A percentile compares a stretch with the other conserved stretches of the same genome.
Conservation (phyloP, 768 basidiomycete genomes). For the Mycena albidolilacea region DNA sequence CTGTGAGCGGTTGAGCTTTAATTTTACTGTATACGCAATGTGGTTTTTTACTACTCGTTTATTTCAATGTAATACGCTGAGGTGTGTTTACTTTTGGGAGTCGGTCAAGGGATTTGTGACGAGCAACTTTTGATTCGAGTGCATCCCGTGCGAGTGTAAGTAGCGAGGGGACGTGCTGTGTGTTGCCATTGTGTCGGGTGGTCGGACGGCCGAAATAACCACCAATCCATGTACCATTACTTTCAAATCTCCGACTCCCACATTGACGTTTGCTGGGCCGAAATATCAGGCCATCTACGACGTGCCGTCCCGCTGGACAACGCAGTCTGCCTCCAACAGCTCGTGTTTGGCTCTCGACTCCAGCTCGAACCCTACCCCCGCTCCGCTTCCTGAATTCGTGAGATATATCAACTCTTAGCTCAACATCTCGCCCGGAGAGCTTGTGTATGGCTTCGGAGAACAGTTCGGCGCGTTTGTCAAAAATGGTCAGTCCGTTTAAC, state of each 20-base stretch:
- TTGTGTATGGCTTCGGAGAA: conserved; percentile 83
- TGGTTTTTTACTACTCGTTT: too few relatives aligned
- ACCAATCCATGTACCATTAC: conserved; percentile 74
- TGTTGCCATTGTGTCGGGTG: conserved; percentile 63
- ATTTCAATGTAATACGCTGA: too few relatives aligned
- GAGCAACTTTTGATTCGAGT: too few relatives aligned
- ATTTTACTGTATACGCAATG: too few relatives aligned
- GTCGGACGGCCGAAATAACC: conserved; percentile 68
- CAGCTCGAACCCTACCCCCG: conserved; percentile 69
- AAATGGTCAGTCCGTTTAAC: conserved; percentile 65
- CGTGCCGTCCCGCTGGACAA: conserved; percentile 69
- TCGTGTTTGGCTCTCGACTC: conserved; percentile 71
- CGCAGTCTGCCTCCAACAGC: conserved; percentile 64
- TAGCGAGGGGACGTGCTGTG: too few relatives aligned
- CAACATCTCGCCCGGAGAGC: conserved; percentile 77
- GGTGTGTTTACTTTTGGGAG: too few relatives aligned
- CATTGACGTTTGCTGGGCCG: conserved; percentile 64
- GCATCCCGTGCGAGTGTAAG: too few relatives aligned
- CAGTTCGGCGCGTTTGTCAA: conserved; percentile 83
- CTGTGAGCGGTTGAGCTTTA: too few relatives aligned
- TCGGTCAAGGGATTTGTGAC: too few relatives aligned
- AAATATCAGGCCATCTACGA: conserved; percentile 71
- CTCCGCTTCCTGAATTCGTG: conserved; percentile 56
- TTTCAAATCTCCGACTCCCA: conserved; percentile 66
- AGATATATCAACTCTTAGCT: conserved; percentile 73